Base-by-base conservation (phyloP, 176 grass and related monocot genomes). In the Bonia amplexicaulis region DNA sequence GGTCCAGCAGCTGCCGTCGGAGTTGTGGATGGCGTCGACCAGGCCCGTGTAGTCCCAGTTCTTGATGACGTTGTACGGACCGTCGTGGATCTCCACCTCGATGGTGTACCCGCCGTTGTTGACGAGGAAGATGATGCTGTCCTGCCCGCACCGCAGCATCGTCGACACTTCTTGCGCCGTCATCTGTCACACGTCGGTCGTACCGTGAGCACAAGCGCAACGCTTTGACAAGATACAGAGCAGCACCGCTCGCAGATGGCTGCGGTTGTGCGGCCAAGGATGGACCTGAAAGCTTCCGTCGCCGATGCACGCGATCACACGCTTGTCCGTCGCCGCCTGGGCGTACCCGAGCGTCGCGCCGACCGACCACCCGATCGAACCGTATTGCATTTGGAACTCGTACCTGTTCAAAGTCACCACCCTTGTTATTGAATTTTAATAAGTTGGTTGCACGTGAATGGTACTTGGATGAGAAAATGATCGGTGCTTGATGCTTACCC, bases 331-430 rank as follows among this genome's bases (percentile, higher is more conserved):
- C 42, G 85, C 81, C 74, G 81, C 85, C 85, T 93, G 91, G 23
- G 91, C 91, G 82, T 93, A 93, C 3, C 91, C 91, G 53, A 93
- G 91, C 51, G 91, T 93, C 3, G 91, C 91, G 78, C 91, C 88
- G 20, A 93, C 85, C 2, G 91, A 93, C 91, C 91, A 93, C 39
- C 91, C 91, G 33, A 93, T 93, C 5, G 91, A 93, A 12, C 91
- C 91, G 78, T 93, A 93, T 48, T 93, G 91, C 91, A 93, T 93
- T 77, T 93, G 91, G 77, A 90, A 93, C 85, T 93, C 88, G 39
- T 85, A 92, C 61, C 90, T 92, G 72, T 76, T 20, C 33, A 33
- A 42, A 66, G 49, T 26, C 11, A 79, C 20, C 40, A 74, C 5
- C 39, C 71, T 70, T 64, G 65, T 90, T 39, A 80, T 16, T 45